A percentile compares a stretch with the other conserved stretches of the same genome.
phyloP scores from a whole-genome alignment of 2,329 filamentous ascomycete species.

The Penicillium sp. region DNA sequence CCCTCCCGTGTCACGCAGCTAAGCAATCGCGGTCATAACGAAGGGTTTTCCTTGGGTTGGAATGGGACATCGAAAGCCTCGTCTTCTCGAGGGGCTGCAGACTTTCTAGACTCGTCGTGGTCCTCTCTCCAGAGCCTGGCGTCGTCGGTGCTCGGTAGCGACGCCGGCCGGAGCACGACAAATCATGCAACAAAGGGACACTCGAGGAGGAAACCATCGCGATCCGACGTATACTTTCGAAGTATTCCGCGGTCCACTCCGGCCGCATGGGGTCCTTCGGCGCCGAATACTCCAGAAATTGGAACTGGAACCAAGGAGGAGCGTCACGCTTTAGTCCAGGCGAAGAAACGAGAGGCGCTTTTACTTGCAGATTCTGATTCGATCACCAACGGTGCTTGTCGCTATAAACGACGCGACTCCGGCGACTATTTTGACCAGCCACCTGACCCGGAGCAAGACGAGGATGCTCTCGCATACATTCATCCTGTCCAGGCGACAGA shows the following conservation, averaged over 20 bases:
- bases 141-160: conserved; percentile 50
- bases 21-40: conserved; percentile 24
- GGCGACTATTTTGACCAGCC: conserved; percentile 36
- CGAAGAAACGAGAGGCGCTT: conserved; percentile 50
- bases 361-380: conserved; percentile 46
- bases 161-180: conserved; percentile 31
- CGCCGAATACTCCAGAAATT: conserved; percentile 31
- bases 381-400: conserved; percentile 35
- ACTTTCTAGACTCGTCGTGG: conserved; percentile 50
- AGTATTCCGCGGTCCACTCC: conserved; percentile 27
- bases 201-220: conserved; percentile 40
- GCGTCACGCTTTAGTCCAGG: conserved; percentile 47
- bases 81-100: conserved; percentile 30
- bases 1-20: conserved; percentile 36
- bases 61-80: conserved; percentile 26
- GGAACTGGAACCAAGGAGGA: conserved; percentile 47
- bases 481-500: conserved; percentile 82
- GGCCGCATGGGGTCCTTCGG: conserved; percentile 47
- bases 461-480: conserved; percentile 83
- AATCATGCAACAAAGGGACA: conserved; percentile 32
- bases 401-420: conserved; percentile 51
- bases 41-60: conserved; percentile 27
- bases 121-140: conserved; percentile 52
- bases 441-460: conserved; percentile 55
- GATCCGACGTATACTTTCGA: conserved; percentile 33